Percentiles rank a stretch among this genome's conserved stretches.
Evolutionary conservation across 1,139 yeast species (phyloP).

Genomic region (Geotrichum histeridarum): DNA sequence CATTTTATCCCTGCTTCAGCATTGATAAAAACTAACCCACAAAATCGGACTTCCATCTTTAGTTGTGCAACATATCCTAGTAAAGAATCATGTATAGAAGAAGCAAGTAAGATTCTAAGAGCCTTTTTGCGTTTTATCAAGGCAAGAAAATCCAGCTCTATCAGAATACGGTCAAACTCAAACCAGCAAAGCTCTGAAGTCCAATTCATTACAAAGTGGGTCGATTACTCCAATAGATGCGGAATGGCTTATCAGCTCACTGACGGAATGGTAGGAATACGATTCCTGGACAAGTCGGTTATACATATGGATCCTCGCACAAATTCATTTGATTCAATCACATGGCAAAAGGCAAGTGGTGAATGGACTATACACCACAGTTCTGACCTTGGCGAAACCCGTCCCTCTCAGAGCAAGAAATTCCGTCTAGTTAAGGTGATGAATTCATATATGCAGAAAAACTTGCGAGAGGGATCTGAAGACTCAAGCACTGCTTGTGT

Average conservation of each 20-base stretch:
- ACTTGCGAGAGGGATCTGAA: background rate
- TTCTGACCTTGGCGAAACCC: background rate
- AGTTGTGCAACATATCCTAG: slow-evolving; percentile 8
- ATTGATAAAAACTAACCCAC: too few relatives aligned
- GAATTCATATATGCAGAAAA: background rate
- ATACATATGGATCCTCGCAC: slow-evolving; percentile 22
- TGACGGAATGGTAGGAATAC: slow-evolving; percentile 86
- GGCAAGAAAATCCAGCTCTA: too few relatives aligned
- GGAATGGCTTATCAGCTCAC: slow-evolving; percentile 92
- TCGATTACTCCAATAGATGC: slow-evolving; percentile 90
- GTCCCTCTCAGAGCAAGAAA: background rate
- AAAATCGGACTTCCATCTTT: background rate
- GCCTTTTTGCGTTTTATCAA: too few relatives aligned
- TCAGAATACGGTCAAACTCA: too few relatives aligned
- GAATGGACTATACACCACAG: background rate
- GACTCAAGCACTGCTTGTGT: too few relatives aligned
- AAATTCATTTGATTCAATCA: background rate
- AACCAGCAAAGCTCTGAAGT: too few relatives aligned
- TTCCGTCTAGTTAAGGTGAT: background rate
- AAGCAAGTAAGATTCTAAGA: slow-evolving; percentile 1
- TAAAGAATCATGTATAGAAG: slow-evolving; percentile 4
- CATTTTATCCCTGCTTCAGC: too few relatives aligned
- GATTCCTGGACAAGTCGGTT: slow-evolving; percentile 33
- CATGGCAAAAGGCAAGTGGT: background rate
- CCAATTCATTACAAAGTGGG: slow-evolving; percentile 84